A percentile compares a stretch with the other conserved stretches of the same genome.
phyloP scores from a whole-genome alignment of 1,284 basidiomycete genomes.

The Flammula alnicola region DNA sequence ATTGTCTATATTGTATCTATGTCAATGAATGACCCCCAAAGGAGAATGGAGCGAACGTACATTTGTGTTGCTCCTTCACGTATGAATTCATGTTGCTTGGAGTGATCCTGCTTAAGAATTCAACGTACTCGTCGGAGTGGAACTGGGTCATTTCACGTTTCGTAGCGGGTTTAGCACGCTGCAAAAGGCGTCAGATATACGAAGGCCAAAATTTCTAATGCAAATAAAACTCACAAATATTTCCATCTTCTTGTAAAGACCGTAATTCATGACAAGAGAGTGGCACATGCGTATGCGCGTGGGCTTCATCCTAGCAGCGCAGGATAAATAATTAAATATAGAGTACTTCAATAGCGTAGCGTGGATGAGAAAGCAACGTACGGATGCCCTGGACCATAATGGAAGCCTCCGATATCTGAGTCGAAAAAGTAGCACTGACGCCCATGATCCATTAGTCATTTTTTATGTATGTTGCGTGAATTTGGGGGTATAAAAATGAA shows the following conservation, averaged over 20 bases:
- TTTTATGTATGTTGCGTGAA: not conserved
- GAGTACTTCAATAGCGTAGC: conserved; percentile 1
- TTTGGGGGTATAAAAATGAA: conserved; percentile 15
- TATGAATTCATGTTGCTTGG: conserved; percentile 87
- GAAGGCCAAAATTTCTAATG: not conserved
- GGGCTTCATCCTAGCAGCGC: conserved; percentile 84
- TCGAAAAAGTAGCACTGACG: conserved; percentile 95
- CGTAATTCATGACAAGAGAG: conserved; percentile 99
- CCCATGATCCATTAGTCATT: conserved; percentile 19
- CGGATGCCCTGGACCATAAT: conserved; percentile 96
- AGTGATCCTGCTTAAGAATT: conserved; percentile 88
- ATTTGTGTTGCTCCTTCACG: conserved; percentile 96
- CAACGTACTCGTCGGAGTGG: conserved; percentile 98
- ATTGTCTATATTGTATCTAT: conserved; percentile 41
- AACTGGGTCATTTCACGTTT: conserved; percentile 98
- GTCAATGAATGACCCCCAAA: not conserved
- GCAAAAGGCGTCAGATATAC: conserved; percentile 14
- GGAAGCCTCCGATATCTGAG: conserved; percentile 97
- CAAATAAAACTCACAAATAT: conserved; percentile 80
- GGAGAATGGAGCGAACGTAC: conserved; percentile 49
- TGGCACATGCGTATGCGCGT: conserved; percentile 99
- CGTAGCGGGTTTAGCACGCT: conserved; percentile 99
- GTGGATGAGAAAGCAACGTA: conserved; percentile 40
- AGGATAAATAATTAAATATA: conserved; percentile 17
- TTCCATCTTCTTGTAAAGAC: conserved; percentile 96